phyloP scores from a whole-genome alignment of 176 grass and related monocot genomes.

The Areca catechu region DNA sequence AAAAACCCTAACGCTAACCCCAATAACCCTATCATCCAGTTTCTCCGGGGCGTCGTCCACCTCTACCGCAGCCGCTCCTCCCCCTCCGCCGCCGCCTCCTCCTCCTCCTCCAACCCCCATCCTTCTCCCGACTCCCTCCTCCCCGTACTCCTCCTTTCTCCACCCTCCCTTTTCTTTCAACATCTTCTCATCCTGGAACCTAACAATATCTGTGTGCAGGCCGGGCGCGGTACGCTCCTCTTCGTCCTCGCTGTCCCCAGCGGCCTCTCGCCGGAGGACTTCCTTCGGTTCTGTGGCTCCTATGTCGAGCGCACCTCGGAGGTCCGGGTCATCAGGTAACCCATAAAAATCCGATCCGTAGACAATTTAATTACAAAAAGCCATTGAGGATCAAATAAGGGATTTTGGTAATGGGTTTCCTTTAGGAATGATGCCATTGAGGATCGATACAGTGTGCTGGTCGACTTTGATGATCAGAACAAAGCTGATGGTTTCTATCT shows the following conservation, averaged over 20 bases:
- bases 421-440: conserved; percentile 53
- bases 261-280: conserved; percentile 63
- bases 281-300: conserved; percentile 69
- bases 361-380: no score
- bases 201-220: conserved; percentile 11
- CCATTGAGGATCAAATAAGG: no score
- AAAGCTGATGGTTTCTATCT: conserved; percentile 70
- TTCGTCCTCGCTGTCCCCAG: conserved; percentile 64
- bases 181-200: conserved; percentile 49
- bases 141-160: conserved; percentile 27
- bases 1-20: conserved; percentile 34
- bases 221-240: conserved; percentile 50
- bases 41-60: conserved; percentile 60
- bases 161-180: conserved; percentile 18
- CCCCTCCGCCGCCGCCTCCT: conserved; percentile 20
- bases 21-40: conserved; percentile 47
- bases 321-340: conserved; percentile 66
- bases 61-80: conserved; percentile 54
- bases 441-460: conserved; percentile 84
- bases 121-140: conserved; percentile 14
- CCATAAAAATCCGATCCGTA: neutral
- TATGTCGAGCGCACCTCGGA: conserved; percentile 43
- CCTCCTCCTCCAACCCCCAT: conserved; percentile 37
- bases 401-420: neutral
- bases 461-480: conserved; percentile 84